Evolutionary conservation across 2,329 filamentous ascomycete genomes (phyloP), one percentile per base, ranked within the genome.

Genomic region (Aureobasidium pullulans): DNA sequence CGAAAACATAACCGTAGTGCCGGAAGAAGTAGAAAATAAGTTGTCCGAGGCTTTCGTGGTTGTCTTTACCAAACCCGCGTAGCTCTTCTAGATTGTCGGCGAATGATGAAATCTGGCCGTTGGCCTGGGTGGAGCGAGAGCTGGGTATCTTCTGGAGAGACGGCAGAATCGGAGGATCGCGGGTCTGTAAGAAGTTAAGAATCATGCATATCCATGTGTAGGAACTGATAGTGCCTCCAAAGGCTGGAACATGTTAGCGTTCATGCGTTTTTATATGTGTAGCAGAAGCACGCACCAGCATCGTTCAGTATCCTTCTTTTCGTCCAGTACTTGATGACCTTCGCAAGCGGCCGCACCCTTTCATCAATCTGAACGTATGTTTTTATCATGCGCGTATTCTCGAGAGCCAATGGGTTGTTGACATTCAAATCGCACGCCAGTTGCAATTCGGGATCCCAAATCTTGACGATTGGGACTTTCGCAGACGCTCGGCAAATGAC

Each of bases 171-270:
- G 93, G 89, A 15, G 90, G 89, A 61, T 87, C 81, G 67, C 91
- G 85, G 54, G 90, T 88, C 74, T 99, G 94, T 29, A 99, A 81
- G 69, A 97, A 99, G 66, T 91, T 95, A 70, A 99, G 88, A 65
- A 97, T 96, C 80, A 99, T 84, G 74, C 94, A 99, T 71, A 97
- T 97, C 94, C 94, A 99, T 23, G 94, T 96, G 71, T 99, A 99
- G 16, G 94, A 99, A 73, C 93, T 97, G 62, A 99, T 80, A 6
- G 94, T 99, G 60, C 90, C 92, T 63, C 94, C 92, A 70, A 91
- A 90, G 61, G 89, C 94, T 95, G 70, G 36, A 60, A 15, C 4
- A 13, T 6, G 28, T 64, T 56, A 63, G 61, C 56, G n/a, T 39
- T 39, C 16, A 8, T 10, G 23, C 10, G 8, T 16, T 34, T 37